These are phyloP conservation scores for Thelephora terrestris DNA, from an alignment of 1,284 basidiomycete species.

Conservation along the genomic window DNA sequence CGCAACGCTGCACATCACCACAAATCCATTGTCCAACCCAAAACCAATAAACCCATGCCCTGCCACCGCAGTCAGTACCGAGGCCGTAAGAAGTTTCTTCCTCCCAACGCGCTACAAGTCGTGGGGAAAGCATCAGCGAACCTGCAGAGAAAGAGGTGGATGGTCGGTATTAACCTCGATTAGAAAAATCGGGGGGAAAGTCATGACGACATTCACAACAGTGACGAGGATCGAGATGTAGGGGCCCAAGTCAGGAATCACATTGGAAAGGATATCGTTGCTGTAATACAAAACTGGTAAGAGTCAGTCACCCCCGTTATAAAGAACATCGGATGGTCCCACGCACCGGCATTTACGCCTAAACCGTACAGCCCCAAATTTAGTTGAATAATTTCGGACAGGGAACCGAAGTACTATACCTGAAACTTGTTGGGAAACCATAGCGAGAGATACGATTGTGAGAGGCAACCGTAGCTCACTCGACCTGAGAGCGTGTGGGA, in stretches of 20 bases:
- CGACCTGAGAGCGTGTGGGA: conserved; percentile 44
- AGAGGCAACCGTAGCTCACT: conserved; percentile 57
- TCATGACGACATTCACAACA: conserved; percentile 74
- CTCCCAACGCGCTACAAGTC: conserved; percentile 49
- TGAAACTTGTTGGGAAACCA: conserved; percentile 73
- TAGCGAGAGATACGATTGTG: conserved; percentile 60
- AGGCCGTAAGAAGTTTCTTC: conserved; percentile 44
- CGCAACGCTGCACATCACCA: conserved; percentile 59
- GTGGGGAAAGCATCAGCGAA: not conserved
- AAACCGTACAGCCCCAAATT: not conserved
- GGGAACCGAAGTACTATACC: conserved; percentile 29
- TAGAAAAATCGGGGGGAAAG: conserved; percentile 74
- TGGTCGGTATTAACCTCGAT: conserved; percentile 55
- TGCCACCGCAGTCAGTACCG: conserved; percentile 50
- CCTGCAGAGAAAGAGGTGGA: conserved; percentile 1
- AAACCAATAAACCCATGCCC: conserved; percentile 64
- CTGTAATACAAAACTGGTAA: conserved; percentile 78
- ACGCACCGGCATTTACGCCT: conserved; percentile 47
- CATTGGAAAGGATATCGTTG: conserved; percentile 72
- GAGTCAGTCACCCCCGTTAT: not conserved
- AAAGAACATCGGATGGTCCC: not conserved
- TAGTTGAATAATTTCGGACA: not conserved
- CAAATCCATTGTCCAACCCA: conserved; percentile 55
- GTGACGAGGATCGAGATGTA: conserved; percentile 74
- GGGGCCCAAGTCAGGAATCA: conserved; percentile 68